A percentile compares a stretch with the other conserved stretches of the same genome.
phyloP scores from a whole-genome alignment of 2,329 filamentous ascomycete genomes.

The Trichoderma simmonsii region DNA sequence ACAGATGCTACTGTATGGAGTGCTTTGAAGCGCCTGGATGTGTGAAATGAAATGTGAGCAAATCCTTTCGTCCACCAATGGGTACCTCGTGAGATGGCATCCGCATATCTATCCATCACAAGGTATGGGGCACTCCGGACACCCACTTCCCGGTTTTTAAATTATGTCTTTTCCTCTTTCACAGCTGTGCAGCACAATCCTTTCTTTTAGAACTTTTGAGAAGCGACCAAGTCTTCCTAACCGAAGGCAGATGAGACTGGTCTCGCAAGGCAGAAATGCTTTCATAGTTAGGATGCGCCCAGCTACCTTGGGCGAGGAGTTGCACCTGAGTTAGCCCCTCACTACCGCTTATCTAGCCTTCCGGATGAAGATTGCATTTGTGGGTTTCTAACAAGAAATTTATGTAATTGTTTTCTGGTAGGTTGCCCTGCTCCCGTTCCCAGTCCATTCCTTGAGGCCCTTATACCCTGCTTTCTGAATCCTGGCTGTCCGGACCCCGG shows the following conservation, averaged over 20 bases:
- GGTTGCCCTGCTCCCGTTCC: not conserved
- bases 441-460: not conserved
- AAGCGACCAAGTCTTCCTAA: not conserved
- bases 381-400: not conserved
- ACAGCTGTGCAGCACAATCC: not conserved
- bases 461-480: not conserved
- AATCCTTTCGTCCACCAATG: not conserved
- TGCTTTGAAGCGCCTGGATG: conserved; percentile 2
- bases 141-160: not conserved
- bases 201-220: not conserved
- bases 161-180: not conserved
- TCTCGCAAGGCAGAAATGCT: not conserved
- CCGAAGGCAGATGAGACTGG: not conserved
- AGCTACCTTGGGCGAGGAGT: not conserved
- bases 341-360: not conserved
- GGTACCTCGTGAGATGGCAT: not conserved
- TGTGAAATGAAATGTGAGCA: conserved; percentile 14
- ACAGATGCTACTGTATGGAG: not conserved
- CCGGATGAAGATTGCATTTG: too few relatives aligned
- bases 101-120: not conserved
- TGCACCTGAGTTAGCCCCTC: not conserved
- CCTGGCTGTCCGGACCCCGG: not conserved
- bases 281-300: not conserved
- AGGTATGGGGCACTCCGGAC: not conserved
- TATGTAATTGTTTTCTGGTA: not conserved